Evolutionary conservation across 805 yeast species (phyloP).

Genomic region (Kodamaea neixiangensis): DNA sequence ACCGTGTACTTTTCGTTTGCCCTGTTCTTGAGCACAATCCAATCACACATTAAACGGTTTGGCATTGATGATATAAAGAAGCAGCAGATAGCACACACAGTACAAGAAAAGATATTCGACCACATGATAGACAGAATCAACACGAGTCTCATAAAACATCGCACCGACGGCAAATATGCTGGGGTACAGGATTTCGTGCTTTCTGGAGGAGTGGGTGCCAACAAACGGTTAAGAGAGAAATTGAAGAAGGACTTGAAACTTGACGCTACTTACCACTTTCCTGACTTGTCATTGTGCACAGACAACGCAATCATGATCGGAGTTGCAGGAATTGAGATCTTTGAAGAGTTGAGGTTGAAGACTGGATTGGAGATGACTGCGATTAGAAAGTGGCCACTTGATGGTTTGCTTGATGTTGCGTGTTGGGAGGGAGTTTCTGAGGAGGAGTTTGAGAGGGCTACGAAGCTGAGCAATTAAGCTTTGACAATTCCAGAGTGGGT

Average conservation of each 20-base stretch:
- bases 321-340: conserved; percentile 91
- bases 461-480: not conserved
- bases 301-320: conserved; percentile 98
- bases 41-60: conserved; percentile 21
- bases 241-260: conserved; percentile 39
- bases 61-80: conserved; percentile 45
- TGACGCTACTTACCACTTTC: conserved; percentile 52
- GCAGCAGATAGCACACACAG: conserved; percentile 54
- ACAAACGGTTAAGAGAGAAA: conserved; percentile 52
- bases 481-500: no score
- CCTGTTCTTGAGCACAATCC: conserved; percentile 63
- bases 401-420: conserved; percentile 47
- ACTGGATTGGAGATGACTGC: conserved; percentile 64
- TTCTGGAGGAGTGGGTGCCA: conserved; percentile 96
- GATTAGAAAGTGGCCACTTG: conserved; percentile 79
- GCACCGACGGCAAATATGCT: conserved; percentile 41
- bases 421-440: conserved; percentile 48
- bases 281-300: conserved; percentile 74
- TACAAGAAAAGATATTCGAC: conserved; percentile 67
- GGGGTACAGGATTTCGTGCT: conserved; percentile 63
- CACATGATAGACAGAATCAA: conserved; percentile 71
- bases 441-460: conserved; percentile 18
- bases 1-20: conserved; percentile 67
- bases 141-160: conserved; percentile 46
- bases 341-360: conserved; percentile 50